These are phyloP conservation scores for Ascoidea rubescens DNA, from an alignment of 805 yeast genomes.

Conservation along the genomic window DNA sequence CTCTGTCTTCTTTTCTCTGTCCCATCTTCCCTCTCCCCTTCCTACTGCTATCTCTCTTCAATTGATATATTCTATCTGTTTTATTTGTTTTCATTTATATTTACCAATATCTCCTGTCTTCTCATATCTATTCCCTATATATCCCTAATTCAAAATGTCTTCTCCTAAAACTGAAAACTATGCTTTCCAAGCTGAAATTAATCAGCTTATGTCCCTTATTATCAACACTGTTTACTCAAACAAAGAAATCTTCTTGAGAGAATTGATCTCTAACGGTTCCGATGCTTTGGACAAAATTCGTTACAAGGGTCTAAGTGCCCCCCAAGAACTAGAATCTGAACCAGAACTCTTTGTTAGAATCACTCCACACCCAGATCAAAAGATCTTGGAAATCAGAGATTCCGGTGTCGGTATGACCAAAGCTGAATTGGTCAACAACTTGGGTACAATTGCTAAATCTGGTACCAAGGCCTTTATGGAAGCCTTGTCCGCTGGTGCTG, in stretches of 20 bases:
- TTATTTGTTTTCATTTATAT: no score
- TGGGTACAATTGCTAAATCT: slow-evolving; percentile 99
- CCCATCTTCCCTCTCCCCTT: no score
- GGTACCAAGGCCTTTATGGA: slow-evolving; percentile 99
- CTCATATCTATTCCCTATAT: not conserved
- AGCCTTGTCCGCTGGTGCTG: slow-evolving; percentile 98
- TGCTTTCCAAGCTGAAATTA: slow-evolving; percentile 99
- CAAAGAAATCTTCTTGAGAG: slow-evolving; percentile 98
- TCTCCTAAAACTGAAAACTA: slow-evolving; percentile 50
- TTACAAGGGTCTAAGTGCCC: slow-evolving; percentile 90
- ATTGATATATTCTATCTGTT: no score
- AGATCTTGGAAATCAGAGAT: slow-evolving; percentile 93
- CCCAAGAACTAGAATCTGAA: slow-evolving; percentile 82
- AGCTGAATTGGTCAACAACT: slow-evolving; percentile 95
- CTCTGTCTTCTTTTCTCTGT: not conserved
- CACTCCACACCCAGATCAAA: slow-evolving; percentile 91
- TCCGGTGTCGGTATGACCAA: slow-evolving; percentile 99
- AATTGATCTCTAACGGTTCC: slow-evolving; percentile 94
- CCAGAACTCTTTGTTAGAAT: slow-evolving; percentile 95
- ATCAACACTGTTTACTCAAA: slow-evolving; percentile 99
- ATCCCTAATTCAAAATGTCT: slow-evolving; percentile 25
- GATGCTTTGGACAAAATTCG: slow-evolving; percentile 99
- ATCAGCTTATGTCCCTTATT: slow-evolving; percentile 99
- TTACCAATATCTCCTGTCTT: not conserved
- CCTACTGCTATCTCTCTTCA: no score